Evolutionary conservation across 2,329 filamentous ascomycete genomes (phyloP).

Genomic region (Ascocoryne sarcoides): DNA sequence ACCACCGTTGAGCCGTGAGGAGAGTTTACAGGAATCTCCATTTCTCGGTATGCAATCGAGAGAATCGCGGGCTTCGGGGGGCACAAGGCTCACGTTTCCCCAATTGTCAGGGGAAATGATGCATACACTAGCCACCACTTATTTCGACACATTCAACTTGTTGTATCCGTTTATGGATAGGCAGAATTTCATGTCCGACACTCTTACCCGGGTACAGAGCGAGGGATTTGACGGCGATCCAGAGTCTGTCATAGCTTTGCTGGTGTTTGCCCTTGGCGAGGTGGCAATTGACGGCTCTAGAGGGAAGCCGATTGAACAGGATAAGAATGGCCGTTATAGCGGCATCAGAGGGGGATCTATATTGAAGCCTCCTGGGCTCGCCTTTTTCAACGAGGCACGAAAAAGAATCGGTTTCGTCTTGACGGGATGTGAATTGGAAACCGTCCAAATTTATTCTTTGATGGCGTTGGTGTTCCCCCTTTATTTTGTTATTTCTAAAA

Average conservation of each 20-base stretch:
- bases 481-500: too few relatives aligned
- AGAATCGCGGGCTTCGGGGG: slow-evolving; percentile 21
- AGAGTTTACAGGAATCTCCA: slow-evolving; percentile 15
- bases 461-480: slow-evolving; percentile 37
- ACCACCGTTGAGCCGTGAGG: slow-evolving; percentile 20
- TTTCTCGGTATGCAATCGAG: slow-evolving; percentile 28
- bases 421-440: slow-evolving; percentile 47
- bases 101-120: slow-evolving; percentile 40
- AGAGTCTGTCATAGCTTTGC: slow-evolving; percentile 43
- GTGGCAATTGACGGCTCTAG: slow-evolving; percentile 43
- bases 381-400: slow-evolving; percentile 54
- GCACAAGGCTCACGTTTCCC: slow-evolving; percentile 21
- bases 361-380: slow-evolving; percentile 45
- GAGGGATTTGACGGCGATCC: slow-evolving; percentile 42
- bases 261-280: slow-evolving; percentile 51
- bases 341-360: slow-evolving; percentile 43
- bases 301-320: slow-evolving; percentile 36
- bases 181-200: slow-evolving; percentile 42
- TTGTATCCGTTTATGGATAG: slow-evolving; percentile 50
- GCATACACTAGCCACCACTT: slow-evolving; percentile 41
- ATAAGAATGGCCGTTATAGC: slow-evolving; percentile 36
- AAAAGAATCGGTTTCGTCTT: slow-evolving; percentile 49
- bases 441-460: slow-evolving; percentile 48
- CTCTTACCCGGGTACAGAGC: slow-evolving; percentile 36
- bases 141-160: slow-evolving; percentile 52